These are phyloP conservation scores for Botrytis elliptica DNA, from an alignment of 2,329 filamentous ascomycete species.

Conservation along the genomic window DNA sequence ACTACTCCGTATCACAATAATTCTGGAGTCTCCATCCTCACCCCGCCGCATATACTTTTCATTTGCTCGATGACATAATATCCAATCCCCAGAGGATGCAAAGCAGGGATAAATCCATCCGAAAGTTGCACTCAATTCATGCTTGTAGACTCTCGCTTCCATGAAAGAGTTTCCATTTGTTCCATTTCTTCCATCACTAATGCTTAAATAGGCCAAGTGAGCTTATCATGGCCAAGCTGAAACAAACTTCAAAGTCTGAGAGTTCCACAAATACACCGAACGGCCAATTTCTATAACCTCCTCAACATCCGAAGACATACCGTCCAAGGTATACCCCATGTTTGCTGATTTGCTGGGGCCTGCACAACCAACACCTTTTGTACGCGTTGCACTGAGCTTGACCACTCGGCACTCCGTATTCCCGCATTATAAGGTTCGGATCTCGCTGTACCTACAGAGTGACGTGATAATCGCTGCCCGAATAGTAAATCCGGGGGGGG, in stretches of 20 bases:
- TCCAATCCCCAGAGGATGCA: background rate
- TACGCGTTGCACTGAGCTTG: background rate
- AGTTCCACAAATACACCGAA: conserved; percentile 7
- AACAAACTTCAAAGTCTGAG: background rate
- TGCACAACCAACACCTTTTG: background rate
- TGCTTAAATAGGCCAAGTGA: conserved; percentile 10
- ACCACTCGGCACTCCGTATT: background rate
- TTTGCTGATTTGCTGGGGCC: background rate
- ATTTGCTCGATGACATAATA: conserved; percentile 14
- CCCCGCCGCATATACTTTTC: conserved; percentile 7
- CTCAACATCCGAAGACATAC: background rate
- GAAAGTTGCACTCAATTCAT: background rate
- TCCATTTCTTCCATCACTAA: background rate
- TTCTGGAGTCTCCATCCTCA: conserved; percentile 11
- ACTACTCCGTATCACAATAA: background rate
- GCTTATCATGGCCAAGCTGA: background rate
- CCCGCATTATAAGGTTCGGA: background rate
- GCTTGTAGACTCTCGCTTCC: background rate
- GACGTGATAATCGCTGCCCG: conserved; percentile 3
- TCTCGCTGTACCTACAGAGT: background rate
- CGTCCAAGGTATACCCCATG: conserved; percentile 13
- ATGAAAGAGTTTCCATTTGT: background rate
- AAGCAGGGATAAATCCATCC: conserved; percentile 4
- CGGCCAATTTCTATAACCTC: background rate
- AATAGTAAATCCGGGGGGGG: conserved; percentile 5